Conservation (phyloP, 352 stramenopile genomes). For the Phytopythium kandeliae region DNA sequence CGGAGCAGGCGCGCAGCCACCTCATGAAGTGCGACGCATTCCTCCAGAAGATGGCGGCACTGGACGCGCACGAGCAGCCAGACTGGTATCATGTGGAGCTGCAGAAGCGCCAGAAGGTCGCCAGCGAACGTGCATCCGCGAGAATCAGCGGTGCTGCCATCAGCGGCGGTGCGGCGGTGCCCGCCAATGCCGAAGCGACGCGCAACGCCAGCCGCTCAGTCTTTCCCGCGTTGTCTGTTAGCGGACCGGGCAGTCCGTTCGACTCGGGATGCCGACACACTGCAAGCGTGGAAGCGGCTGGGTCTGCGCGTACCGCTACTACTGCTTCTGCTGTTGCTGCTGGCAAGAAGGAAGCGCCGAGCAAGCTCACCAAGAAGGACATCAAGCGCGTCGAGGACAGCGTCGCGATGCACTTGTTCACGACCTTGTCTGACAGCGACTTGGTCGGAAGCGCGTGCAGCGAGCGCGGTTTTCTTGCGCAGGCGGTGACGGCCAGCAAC, state of each 20-base stretch:
- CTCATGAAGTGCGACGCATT: constrained; percentile 51
- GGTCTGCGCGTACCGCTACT: background rate
- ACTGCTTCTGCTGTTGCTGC: background rate
- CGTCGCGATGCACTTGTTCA: constrained; percentile 32
- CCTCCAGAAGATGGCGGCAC: constrained; percentile 25
- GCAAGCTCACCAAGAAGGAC: constrained; percentile 10
- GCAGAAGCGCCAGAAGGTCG: constrained; percentile 18
- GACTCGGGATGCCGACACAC: background rate
- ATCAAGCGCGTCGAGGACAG: constrained; percentile 14
- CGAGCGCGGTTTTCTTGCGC: constrained; percentile 6
- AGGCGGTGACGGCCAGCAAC: constrained; percentile 8
- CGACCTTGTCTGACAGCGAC: constrained; percentile 12
- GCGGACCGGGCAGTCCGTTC: background rate
- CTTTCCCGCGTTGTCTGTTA: background rate
- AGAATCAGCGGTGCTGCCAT: background rate
- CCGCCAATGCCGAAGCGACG: background rate
- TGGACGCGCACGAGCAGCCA: constrained; percentile 23
- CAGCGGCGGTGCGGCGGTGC: background rate
- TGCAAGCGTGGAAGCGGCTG: too few species aligned
- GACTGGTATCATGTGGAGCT: constrained; percentile 47
- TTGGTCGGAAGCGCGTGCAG: background rate
- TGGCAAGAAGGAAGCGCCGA: background rate
- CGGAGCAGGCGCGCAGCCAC: constrained; percentile 47
- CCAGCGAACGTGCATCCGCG: background rate
- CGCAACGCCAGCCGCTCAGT: background rate